phyloP scores from a whole-genome alignment of 495 filamentous ascomycete species.

The Podospora pseudocomata region DNA sequence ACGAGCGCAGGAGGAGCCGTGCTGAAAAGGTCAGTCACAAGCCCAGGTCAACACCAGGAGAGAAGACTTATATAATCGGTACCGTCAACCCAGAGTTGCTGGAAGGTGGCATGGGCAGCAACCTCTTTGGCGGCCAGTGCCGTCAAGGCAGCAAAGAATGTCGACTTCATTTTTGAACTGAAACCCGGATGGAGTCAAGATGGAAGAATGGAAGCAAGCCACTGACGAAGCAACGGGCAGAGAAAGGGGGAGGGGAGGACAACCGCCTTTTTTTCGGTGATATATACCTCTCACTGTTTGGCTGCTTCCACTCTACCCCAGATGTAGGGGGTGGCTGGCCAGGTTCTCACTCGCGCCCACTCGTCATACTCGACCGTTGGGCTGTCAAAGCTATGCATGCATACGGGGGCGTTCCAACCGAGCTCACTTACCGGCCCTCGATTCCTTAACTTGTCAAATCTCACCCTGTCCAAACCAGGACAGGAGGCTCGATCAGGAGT shows the following conservation, averaged over 20 bases:
- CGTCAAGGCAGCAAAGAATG: slow-evolving; percentile 27
- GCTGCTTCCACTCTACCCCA: neutral
- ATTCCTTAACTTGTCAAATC: neutral
- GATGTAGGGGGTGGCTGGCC: neutral
- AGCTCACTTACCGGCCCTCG: neutral
- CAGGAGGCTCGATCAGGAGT: neutral
- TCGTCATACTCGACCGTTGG: neutral
- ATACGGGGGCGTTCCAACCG: neutral
- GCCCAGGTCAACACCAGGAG: slow-evolving; percentile 11
- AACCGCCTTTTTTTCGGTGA: neutral
- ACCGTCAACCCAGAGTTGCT: slow-evolving; percentile 51
- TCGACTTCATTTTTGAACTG: slow-evolving; percentile 38
- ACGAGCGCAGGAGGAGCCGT: slow-evolving; percentile 41
- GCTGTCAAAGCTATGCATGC: neutral
- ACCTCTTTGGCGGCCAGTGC: slow-evolving; percentile 36
- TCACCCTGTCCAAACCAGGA: neutral
- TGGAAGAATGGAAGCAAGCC: neutral
- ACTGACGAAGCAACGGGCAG: neutral
- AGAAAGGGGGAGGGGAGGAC: neutral
- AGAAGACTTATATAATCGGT: slow-evolving; percentile 44
- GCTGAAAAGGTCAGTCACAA: slow-evolving; percentile 20
- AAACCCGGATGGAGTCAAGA: neutral
- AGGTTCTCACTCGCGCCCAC: neutral
- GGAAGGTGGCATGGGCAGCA: slow-evolving; percentile 48
- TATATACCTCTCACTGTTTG: neutral